Conservation (phyloP, 306 rosid species). For the Cucumis hystrix region DNA sequence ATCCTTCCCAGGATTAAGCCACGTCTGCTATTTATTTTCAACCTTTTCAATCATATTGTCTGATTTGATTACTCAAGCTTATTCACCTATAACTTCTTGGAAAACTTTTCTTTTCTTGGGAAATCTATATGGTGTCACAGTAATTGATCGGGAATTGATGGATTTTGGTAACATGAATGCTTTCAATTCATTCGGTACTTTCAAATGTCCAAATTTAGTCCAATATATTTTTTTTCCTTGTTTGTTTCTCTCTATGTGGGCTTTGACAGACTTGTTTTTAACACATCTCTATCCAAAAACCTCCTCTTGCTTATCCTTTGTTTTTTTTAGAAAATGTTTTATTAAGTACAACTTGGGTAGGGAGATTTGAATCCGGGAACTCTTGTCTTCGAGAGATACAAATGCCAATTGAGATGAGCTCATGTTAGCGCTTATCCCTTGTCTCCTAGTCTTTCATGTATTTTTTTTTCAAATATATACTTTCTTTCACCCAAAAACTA, state of each 20-base stretch:
- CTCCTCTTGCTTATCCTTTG: neutral
- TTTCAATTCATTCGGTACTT: neutral
- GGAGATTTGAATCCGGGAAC: no score
- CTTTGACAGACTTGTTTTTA: neutral
- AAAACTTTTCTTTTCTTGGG: neutral
- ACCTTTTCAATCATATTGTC: neutral
- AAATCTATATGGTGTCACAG: neutral
- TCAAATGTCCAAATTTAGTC: neutral
- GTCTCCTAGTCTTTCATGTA: neutral
- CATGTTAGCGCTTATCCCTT: neutral
- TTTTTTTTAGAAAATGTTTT: neutral
- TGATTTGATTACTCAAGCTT: neutral
- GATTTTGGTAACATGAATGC: neutral
- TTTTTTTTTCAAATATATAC: neutral
- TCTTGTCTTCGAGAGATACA: no score
- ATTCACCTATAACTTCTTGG: neutral
- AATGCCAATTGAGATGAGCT: no score
- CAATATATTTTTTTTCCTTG: neutral
- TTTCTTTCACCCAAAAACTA: neutral
- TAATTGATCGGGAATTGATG: neutral
- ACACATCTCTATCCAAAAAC: neutral
- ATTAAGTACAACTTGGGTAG: no score
- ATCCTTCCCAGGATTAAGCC: neutral
- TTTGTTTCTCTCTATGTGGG: neutral
- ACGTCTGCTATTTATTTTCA: neutral